phyloP scores from a whole-genome alignment of 139 green algal species.

The Coccomyxa sp. region DNA sequence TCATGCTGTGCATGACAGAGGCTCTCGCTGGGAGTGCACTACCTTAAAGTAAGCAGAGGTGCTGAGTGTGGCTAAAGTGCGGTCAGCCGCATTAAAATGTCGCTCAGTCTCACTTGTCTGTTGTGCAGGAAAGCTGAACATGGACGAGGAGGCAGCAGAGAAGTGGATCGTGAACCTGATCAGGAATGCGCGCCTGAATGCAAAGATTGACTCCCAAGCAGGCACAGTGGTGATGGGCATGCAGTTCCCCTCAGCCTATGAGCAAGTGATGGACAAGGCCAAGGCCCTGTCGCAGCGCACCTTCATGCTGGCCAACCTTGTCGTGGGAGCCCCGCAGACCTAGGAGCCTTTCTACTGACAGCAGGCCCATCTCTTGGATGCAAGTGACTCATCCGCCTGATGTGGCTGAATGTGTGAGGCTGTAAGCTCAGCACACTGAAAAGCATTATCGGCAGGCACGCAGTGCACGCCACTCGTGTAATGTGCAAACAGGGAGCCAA shows the following conservation, averaged over 20 bases:
- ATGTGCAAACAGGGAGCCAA: too few species aligned
- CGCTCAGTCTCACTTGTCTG: too few species aligned
- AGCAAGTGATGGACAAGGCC: constrained; percentile 83
- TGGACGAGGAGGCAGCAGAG: constrained; percentile 79
- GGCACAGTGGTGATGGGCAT: constrained; percentile 92
- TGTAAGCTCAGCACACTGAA: too few species aligned
- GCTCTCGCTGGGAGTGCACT: too few species aligned
- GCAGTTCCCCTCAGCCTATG: constrained; percentile 49
- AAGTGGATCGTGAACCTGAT: constrained; percentile 84
- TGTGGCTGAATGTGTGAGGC: too few species aligned
- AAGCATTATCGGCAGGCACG: too few species aligned
- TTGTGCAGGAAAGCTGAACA: constrained; percentile 69
- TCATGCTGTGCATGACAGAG: too few species aligned
- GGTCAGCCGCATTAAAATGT: too few species aligned
- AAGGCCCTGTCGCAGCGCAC: constrained; percentile 81
- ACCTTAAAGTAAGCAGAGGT: too few species aligned
- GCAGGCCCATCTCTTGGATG: background rate
- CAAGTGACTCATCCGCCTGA: too few species aligned
- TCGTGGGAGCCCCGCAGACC: constrained; percentile 51
- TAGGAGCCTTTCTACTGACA: background rate
- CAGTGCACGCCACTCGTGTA: too few species aligned
- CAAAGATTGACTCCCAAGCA: constrained; percentile 92
- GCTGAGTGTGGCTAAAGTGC: too few species aligned
- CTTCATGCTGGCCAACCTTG: constrained; percentile 83
- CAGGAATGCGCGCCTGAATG: constrained; percentile 87